Evolutionary conservation across 2,329 filamentous ascomycete genomes (phyloP), one percentile per base, ranked within the genome.

Genomic region (Epichloe gansuensis): DNA sequence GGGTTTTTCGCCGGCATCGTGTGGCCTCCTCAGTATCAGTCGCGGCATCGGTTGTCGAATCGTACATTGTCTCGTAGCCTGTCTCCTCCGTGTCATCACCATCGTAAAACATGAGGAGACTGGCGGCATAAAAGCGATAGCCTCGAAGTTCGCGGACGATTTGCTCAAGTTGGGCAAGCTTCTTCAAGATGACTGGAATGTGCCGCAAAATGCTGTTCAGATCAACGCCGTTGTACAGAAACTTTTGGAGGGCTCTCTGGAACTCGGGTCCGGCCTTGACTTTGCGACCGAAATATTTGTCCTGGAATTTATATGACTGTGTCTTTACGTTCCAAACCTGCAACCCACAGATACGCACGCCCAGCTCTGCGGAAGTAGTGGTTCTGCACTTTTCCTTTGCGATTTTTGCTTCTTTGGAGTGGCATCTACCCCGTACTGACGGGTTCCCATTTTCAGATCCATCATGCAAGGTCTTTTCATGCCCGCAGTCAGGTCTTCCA

Each of bases 381-480:
- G 81, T 85, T 58, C 88, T 85, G 67, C 93, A 97, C 68, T 98
- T 98, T 60, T 88, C 84, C 54, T 88, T 67, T 98, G 93, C 0
- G 93, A 97, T 55, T 85, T 83, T 63, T 91, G 88, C 68, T 98
- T 98, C 74, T 95, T 95, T 44, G 89, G 83, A 51, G 80, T 83
- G 2, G 93, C 93, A 60, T 97, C 91, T 12, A 97, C 82, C 7
- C 93, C 93, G 65, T 96, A 97, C 65, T 98, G 93, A 2, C 93
- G 84, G 7, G 93, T 98, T 21, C 93, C 93, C 93, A 98, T 98
- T 67, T 98, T 98, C 56, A 98, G 75, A 65, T 98, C 93, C 68
- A 98, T 86, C 55, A 98, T 95, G 69, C 93, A 97, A 5, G 93
- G 93, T 49, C 87, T 83, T 65, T 89, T 91, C 93, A 98, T 97